Evolutionary conservation across 768 basidiomycete genomes (phyloP).

Genomic region (Amanita subjunquillea): DNA sequence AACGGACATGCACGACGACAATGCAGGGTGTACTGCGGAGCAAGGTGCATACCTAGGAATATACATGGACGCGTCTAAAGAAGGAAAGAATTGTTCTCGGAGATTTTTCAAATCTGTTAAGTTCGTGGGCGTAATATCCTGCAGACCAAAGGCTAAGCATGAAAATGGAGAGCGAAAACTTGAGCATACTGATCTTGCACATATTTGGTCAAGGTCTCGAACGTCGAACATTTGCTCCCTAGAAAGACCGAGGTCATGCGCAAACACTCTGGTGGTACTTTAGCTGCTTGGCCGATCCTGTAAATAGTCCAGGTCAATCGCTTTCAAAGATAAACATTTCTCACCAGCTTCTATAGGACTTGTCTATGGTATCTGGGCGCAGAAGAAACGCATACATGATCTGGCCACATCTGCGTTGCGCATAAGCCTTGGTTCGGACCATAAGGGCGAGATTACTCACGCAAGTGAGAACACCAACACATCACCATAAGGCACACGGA

Average conservation of each 20-base stretch:
- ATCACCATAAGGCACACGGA: constrained; percentile 75
- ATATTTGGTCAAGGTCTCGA: constrained; percentile 42
- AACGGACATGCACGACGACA: constrained; percentile 46
- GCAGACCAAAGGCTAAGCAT: background rate
- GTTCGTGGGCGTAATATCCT: constrained; percentile 50
- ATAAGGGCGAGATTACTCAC: constrained; percentile 25
- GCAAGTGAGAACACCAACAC: constrained; percentile 71
- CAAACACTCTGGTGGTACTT: constrained; percentile 48
- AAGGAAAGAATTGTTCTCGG: constrained; percentile 23
- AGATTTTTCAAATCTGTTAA: constrained; percentile 34
- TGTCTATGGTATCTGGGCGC: constrained; percentile 77
- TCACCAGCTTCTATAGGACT: constrained; percentile 67
- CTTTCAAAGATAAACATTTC: constrained; percentile 8
- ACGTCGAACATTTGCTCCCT: constrained; percentile 47
- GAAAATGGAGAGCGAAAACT: background rate
- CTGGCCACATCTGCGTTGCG: constrained; percentile 55
- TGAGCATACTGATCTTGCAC: constrained; percentile 33
- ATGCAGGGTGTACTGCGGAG: constrained; percentile 67
- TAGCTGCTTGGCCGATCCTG: constrained; percentile 67
- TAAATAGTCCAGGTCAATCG: background rate
- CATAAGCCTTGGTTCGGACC: background rate
- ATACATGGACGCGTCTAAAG: constrained; percentile 17
- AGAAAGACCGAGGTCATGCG: constrained; percentile 52
- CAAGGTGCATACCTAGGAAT: constrained; percentile 54
- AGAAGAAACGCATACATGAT: constrained; percentile 75